These are phyloP conservation scores for Fusarium virguliforme DNA, from an alignment of 2,329 filamentous ascomycete species.

Conservation along the genomic window DNA sequence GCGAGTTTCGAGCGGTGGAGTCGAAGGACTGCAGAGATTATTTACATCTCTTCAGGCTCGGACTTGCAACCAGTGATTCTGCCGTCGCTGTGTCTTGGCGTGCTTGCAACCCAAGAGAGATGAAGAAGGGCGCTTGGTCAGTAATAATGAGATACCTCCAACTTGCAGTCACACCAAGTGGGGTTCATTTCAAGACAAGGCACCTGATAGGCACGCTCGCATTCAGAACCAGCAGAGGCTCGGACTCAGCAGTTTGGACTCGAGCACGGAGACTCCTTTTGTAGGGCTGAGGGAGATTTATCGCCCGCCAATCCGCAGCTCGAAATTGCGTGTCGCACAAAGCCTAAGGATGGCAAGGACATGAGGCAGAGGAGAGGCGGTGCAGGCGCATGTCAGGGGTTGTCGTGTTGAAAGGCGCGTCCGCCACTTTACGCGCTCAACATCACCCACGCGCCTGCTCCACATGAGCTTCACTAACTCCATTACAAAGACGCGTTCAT, in stretches of 20 bases:
- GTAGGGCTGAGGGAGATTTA: too few relatives aligned
- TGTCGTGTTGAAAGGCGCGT: slow-evolving; percentile 58
- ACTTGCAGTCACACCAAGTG: background rate
- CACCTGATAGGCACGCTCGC: background rate
- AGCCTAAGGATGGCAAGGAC: too few relatives aligned
- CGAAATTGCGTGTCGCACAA: too few relatives aligned
- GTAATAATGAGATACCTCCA: background rate
- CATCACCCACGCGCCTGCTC: slow-evolving; percentile 23
- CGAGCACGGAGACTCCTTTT: too few relatives aligned
- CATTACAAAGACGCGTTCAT: background rate
- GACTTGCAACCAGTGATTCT: background rate
- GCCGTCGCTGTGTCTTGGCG: background rate
- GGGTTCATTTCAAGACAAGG: background rate
- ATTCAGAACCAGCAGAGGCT: background rate
- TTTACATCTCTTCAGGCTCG: background rate
- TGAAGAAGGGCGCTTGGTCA: background rate
- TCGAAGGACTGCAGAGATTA: background rate
- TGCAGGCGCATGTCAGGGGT: slow-evolving; percentile 55
- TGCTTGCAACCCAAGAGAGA: background rate
- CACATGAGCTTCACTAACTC: slow-evolving; percentile 19
- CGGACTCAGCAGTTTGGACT: background rate
- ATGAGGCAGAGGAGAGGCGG: slow-evolving; percentile 25
- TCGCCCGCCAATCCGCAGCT: too few relatives aligned
- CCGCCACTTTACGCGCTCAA: slow-evolving; percentile 58
- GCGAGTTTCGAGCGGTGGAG: background rate